Percentiles rank a stretch among this genome's conserved stretches.
Evolutionary conservation across 2,329 filamentous ascomycete species (phyloP).

Genomic region (Fusarium devonianum): DNA sequence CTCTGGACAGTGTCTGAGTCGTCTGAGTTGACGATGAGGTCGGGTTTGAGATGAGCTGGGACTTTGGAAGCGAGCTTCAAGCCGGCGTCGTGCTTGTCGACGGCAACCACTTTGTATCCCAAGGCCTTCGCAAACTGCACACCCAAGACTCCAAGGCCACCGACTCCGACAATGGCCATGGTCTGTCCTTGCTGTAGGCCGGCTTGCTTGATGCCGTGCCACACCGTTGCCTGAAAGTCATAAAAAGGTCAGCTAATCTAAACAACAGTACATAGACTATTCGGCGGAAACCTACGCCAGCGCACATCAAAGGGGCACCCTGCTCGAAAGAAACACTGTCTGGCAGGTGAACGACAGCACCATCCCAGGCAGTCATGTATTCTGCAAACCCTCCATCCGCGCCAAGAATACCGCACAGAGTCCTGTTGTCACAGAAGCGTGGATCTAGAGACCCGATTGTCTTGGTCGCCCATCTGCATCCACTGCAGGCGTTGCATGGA

Average conservation of each 20-base stretch:
- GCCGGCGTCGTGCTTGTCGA: conserved; percentile 35
- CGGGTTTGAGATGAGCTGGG: conserved; percentile 23
- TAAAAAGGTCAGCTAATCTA: background rate
- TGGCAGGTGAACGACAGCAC: conserved; percentile 21
- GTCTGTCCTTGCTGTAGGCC: conserved; percentile 7
- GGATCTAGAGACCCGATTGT: conserved; percentile 19
- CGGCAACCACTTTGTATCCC: conserved; percentile 39
- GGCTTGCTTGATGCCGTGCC: conserved; percentile 26
- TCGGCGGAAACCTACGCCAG: conserved; percentile 12
- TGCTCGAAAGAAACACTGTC: conserved; percentile 28
- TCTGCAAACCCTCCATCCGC: conserved; percentile 26
- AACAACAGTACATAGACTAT: background rate
- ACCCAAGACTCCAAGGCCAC: conserved; percentile 39
- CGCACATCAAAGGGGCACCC: conserved; percentile 30
- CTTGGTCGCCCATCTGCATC: conserved; percentile 25
- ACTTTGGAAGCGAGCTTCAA: conserved; percentile 28
- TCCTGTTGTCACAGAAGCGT: conserved; percentile 29
- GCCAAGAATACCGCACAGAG: conserved; percentile 23
- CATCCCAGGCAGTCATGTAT: conserved; percentile 28
- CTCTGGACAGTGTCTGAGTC: conserved; percentile 12
- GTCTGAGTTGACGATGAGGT: conserved; percentile 20
- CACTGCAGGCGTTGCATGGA: conserved; percentile 22
- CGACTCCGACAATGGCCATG: conserved; percentile 33
- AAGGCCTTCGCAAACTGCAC: conserved; percentile 41
- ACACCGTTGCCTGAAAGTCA: conserved; percentile 23